Evolutionary conservation across 495 filamentous ascomycete species (phyloP), one percentile per base, ranked within the genome.

Genomic region (Cladorrhinum samala): DNA sequence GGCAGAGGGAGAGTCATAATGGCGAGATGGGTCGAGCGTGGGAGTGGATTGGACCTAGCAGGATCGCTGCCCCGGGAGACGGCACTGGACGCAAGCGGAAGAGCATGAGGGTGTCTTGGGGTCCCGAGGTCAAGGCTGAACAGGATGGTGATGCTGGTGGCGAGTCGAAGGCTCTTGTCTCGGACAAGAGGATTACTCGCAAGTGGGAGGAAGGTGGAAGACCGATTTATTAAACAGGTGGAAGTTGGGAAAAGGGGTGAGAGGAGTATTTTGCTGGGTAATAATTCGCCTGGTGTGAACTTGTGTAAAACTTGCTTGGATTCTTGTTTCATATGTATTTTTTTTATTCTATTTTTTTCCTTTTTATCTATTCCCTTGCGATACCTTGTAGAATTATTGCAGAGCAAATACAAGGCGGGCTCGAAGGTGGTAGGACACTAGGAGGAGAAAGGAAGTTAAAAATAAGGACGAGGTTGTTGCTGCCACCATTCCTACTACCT

Each of bases 21-120:
- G 93, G 93, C 16, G 93, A 99, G 65, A 81, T 96, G 47, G 83
- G 87, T 13, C 79, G 89, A 44, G 84, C 87, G 16, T 99, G 93
- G 93, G 92, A 95, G 66, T 99, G 93, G 93, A 91, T 96, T 64
- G 93, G 93, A 0, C 77, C 82, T 8, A 71, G 55, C 24, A 72
- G 77, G n/a, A 41, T 61, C 24, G 59, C 53, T 2, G 70, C 73
- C 11, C 42, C 65, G 70, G 20, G 52, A 37, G 18, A 50, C 73
- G 19, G 78, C 76, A 17, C 67, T 65, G 67, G 68, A 33, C 73
- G 75, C 13, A 66, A 72, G 41, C 67, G 75, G 21, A 77, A 77
- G 64, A 78, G 79, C 57, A 68, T 72, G 2, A 69, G 80, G 17
- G 71, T 73, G 53, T 82, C 70, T 53, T 80, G 57, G 66, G 60